Evolutionary conservation across 768 basidiomycete genomes (phyloP), one percentile per base, ranked within the genome.

Genomic region (Coprinopsis marcescibilis): DNA sequence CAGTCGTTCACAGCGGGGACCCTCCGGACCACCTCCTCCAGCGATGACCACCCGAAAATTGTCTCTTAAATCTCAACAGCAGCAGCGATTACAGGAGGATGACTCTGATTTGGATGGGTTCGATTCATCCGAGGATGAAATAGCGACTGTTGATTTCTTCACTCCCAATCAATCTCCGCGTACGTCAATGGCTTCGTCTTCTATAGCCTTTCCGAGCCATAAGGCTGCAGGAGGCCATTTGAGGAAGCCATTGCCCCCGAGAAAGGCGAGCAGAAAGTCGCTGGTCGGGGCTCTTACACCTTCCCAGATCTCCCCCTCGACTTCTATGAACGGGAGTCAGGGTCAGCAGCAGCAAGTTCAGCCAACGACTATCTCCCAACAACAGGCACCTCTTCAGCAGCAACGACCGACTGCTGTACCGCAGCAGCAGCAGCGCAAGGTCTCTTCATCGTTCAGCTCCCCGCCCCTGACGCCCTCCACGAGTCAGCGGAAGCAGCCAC

Each of bases 71-170:
- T 37, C 45, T 45, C 43, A 33, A 42, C 55, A 46, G 52, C 45
- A 43, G 46, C 32, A 43, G 49, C 49, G 49, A 10, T 40, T 11
- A 26, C 25, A 13, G 20, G 52, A 58, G 33, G 52, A 53, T 45
- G 61, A 65, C 53, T 60, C 61, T 43, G 48, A 49, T 23, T 25
- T 49, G 35, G 48, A 49, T 15, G 48, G 48, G 2, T 49, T 49
- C 36, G 48, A 49, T 17, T 49, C 48, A 7, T 49, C 48, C 4
- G 53, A 45, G 32, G 54, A 55, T 25, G 59, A 61, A 23, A 49
- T 56, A 27, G 77, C 78, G 54, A 65, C 73, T n/a, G n/a, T n/a
- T n/a, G n/a, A n/a, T 20, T 86, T 81, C 62, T 86, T 79, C 60
- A 86, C 83, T 1, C 81, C 82, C 14, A 65, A 69, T 49, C 65